Conservation (phyloP, 2,329 filamentous ascomycete species). For the Trichoderma sp. region DNA sequence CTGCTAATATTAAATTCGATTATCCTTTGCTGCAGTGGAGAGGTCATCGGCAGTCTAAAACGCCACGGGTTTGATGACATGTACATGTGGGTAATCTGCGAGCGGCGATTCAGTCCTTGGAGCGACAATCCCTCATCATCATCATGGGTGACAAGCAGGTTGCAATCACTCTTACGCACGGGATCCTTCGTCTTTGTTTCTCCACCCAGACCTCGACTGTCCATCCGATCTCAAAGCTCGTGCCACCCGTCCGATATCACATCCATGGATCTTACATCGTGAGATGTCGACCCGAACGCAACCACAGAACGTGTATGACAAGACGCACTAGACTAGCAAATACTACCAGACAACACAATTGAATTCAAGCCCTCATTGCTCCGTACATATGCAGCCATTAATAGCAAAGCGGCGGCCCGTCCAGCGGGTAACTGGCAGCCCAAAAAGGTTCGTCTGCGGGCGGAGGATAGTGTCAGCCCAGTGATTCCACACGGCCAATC, state of each 20-base stretch:
- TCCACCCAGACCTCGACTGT: not conserved
- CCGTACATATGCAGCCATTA: constrained; percentile 5
- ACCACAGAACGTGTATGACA: not conserved
- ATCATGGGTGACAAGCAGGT: not conserved
- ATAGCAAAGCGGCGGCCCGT: constrained; percentile 15
- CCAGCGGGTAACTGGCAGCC: constrained; percentile 13
- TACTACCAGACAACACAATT: not conserved
- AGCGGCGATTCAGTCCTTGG: not conserved
- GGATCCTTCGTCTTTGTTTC: not conserved
- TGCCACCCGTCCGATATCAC: not conserved
- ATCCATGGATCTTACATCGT: not conserved
- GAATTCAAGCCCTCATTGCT: not conserved
- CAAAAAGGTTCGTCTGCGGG: not conserved
- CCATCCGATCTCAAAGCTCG: not conserved
- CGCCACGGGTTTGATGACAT: not conserved
- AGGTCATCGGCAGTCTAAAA: not conserved
- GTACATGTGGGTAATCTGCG: not conserved
- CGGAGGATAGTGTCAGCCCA: constrained; percentile 3
- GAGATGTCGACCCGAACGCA: not conserved
- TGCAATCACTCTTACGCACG: not conserved
- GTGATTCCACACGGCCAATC: not conserved
- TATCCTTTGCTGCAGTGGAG: not conserved
- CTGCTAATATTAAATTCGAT: not conserved
- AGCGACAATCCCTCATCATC: not conserved
- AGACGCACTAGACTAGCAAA: not conserved